phyloP scores from a whole-genome alignment of 1,284 basidiomycete genomes.

The Singerocomus inundabilis region DNA sequence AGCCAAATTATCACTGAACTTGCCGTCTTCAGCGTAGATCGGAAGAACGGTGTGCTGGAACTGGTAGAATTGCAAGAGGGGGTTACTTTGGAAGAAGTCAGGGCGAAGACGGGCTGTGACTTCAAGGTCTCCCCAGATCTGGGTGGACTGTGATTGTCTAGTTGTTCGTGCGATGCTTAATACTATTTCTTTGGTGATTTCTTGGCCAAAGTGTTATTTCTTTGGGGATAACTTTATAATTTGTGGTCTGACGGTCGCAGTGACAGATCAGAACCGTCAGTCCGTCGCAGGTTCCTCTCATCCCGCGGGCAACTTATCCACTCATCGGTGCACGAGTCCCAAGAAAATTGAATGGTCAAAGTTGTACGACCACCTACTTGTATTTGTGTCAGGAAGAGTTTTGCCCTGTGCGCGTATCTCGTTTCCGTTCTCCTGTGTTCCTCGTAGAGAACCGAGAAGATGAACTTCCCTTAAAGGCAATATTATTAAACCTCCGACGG shows the following conservation, averaged over 20 bases:
- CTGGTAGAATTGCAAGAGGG: constrained; percentile 85
- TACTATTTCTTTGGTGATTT: constrained; percentile 4
- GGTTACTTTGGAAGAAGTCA: constrained; percentile 80
- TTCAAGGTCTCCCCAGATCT: constrained; percentile 59
- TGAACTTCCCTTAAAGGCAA: too few relatives aligned
- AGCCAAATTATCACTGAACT: constrained; percentile 92
- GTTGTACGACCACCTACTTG: too few relatives aligned
- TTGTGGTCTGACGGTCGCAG: neutral
- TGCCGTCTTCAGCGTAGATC: constrained; percentile 87
- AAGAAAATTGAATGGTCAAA: too few relatives aligned
- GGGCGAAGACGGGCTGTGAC: constrained; percentile 78
- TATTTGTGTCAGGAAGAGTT: too few relatives aligned
- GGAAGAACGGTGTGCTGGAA: constrained; percentile 67
- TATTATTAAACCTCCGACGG: too few relatives aligned
- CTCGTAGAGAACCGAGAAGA: too few relatives aligned
- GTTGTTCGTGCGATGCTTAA: constrained; percentile 1
- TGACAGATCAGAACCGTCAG: neutral
- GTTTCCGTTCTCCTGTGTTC: too few relatives aligned
- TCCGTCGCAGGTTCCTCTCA: too few relatives aligned
- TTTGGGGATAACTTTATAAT: neutral
- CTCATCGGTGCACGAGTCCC: too few relatives aligned
- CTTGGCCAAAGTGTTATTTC: neutral
- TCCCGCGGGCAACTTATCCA: too few relatives aligned
- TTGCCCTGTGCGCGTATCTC: too few relatives aligned
- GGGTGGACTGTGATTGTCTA: constrained; percentile 30